These are phyloP conservation scores for Hypoxylon sp. DNA, from an alignment of 2,329 filamentous ascomycete species.

Conservation along the genomic window DNA sequence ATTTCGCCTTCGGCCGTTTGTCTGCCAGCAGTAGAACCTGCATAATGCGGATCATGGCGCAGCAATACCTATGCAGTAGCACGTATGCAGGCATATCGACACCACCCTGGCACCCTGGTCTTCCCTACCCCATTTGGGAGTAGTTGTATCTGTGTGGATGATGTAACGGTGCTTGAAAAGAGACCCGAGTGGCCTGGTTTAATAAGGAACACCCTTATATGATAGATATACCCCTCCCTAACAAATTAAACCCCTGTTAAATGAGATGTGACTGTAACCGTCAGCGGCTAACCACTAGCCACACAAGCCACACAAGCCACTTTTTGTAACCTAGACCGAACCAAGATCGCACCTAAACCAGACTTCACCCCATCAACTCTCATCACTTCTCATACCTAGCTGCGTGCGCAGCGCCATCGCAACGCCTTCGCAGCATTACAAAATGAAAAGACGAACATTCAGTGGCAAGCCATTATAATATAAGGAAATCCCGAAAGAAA, in stretches of 20 bases:
- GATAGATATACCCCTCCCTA: neutral
- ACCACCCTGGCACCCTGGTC: neutral
- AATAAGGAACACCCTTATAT: neutral
- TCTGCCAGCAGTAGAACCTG: neutral
- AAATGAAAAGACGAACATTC: neutral
- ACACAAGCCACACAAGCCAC: constrained; percentile 11
- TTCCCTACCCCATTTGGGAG: neutral
- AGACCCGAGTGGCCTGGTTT: neutral
- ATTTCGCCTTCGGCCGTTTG: neutral
- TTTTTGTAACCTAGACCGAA: constrained; percentile 1
- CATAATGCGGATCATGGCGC: neutral
- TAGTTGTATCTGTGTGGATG: neutral
- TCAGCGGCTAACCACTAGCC: constrained; percentile 9
- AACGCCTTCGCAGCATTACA: neutral
- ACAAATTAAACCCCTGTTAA: neutral
- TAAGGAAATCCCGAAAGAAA: neutral
- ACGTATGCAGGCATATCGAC: neutral
- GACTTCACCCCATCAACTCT: constrained; percentile 27
- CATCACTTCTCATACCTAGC: neutral
- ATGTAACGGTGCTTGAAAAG: neutral
- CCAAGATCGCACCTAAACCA: constrained; percentile 16
- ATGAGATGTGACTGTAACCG: neutral
- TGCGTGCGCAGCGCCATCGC: neutral
- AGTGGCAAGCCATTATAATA: neutral
- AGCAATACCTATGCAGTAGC: neutral